Base-by-base conservation (phyloP, 345 rosid species). In the Gossypium sturtianum region DNA sequence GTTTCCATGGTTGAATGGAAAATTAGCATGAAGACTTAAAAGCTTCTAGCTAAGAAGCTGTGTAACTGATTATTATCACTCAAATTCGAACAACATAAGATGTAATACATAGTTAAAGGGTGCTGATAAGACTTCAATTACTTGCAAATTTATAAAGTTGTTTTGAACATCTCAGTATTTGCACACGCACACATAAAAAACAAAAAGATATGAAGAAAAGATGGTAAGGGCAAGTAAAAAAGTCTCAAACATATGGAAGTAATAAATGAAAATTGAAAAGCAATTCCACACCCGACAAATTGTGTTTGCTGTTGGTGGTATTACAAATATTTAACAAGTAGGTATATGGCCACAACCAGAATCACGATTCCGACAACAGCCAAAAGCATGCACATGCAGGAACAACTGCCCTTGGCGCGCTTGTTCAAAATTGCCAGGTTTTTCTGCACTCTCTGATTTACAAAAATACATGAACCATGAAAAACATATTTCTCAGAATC, bases 351-450 rank as follows among this genome's bases (percentile, higher is more conserved):
- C 56, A 90, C 90, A 57, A 85, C 83, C 79, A 95, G 91, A 82
- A 82, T 82, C 71, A 95, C 94, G 15, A 95, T 93, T 45, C 97
- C 97, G 0, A 88, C 49, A 60, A 87, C 84, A 2, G 97, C 86
- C 76, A 91, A 71, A 38, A 91, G 87, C 98, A 95, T 89, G 79
- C 90, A 83, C 91, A 92, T 78, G 86, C 97, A 91, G 44, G 97
- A 77, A 80, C 98, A 95, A 13, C 98, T 92, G 22, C 97, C 92
- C 82, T 83, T 90, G 66, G 96, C 87, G 49, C 97, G 93, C 86
- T 87, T 91, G 82, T 93, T 95, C 94, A 95, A 76, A 53, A 89
- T 68, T 8, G 97, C 98, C 87, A 95, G 84, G 83, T 81, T 86
- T 89, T 87, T 95, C 85, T 90, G 97, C 83, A 93, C 97, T 66